A percentile compares a stretch with the other conserved stretches of the same genome.
phyloP scores from a whole-genome alignment of 768 basidiomycete species.

The Podaxis sp. region DNA sequence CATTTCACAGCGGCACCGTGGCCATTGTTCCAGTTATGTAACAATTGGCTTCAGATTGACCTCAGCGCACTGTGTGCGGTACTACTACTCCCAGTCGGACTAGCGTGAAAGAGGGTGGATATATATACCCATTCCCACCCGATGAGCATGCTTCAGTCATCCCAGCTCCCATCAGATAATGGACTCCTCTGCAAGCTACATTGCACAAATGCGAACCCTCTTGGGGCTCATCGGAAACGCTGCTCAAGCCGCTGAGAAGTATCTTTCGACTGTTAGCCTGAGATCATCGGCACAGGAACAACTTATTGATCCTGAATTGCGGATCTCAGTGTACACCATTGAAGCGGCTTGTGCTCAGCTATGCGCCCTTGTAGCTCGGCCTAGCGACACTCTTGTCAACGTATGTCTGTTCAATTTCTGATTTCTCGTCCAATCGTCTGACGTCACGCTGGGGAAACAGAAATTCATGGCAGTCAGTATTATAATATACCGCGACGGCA shows the following conservation, averaged over 20 bases:
- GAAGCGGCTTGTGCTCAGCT: slow-evolving; percentile 37
- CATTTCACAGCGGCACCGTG: too few relatives aligned
- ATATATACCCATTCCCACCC: neutral
- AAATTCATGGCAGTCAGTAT: slow-evolving; percentile 19
- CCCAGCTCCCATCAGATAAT: neutral
- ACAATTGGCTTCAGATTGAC: too few relatives aligned
- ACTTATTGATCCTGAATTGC: slow-evolving; percentile 27
- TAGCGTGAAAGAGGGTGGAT: neutral
- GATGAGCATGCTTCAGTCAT: neutral
- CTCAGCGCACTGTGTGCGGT: too few relatives aligned
- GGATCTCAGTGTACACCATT: slow-evolving; percentile 30
- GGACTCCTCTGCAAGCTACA: neutral
- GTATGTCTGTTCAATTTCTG: slow-evolving; percentile 17
- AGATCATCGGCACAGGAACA: slow-evolving; percentile 22
- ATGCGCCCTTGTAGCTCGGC: slow-evolving; percentile 29
- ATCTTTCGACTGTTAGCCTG: slow-evolving; percentile 28
- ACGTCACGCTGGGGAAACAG: slow-evolving; percentile 1
- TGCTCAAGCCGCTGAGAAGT: slow-evolving; percentile 22
- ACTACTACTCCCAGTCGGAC: neutral
- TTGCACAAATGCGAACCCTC: slow-evolving; percentile 17
- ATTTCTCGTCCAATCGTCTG: neutral
- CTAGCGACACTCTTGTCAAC: slow-evolving; percentile 31
- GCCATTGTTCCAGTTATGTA: too few relatives aligned
- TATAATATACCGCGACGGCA: neutral
- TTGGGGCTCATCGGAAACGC: slow-evolving; percentile 23